Percentiles rank a stretch among this genome's conserved stretches.
Conservation (phyloP, 768 basidiomycete genomes). For the Boletus eberwhitei region DNA sequence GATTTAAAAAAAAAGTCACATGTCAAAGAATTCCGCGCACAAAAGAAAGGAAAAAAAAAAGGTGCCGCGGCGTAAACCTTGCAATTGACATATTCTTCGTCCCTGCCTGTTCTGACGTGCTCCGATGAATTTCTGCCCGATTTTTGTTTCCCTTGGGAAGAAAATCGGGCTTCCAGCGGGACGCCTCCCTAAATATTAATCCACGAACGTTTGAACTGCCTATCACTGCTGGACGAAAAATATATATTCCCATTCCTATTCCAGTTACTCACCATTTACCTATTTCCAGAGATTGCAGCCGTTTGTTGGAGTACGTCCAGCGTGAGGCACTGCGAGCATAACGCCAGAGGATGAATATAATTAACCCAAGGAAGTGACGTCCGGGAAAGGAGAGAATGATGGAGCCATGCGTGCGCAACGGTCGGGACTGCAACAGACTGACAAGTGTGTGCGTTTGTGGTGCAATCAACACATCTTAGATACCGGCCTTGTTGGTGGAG, state of each 20-base stretch:
- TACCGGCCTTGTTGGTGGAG: background rate
- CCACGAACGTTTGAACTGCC: background rate
- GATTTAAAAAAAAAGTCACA: background rate
- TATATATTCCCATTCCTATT: background rate
- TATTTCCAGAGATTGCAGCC: conserved; percentile 14
- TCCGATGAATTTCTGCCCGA: background rate
- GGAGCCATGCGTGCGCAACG: conserved; percentile 5
- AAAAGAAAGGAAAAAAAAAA: background rate
- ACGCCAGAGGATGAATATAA: conserved; percentile 6
- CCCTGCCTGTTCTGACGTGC: background rate
- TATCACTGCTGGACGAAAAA: conserved; percentile 15
- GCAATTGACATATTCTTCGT: background rate
- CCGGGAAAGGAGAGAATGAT: background rate
- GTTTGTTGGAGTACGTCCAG: background rate
- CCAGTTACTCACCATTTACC: conserved; percentile 3
- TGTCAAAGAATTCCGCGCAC: background rate
- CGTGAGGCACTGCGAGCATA: background rate
- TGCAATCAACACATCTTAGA: background rate
- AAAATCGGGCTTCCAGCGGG: background rate
- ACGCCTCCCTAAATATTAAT: background rate
- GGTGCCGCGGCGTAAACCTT: background rate
- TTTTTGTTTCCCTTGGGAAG: background rate
- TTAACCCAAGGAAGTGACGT: background rate
- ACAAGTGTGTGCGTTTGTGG: background rate
- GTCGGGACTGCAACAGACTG: conserved; percentile 1